These are phyloP conservation scores for Daldinia caldariorum DNA, from an alignment of 495 filamentous ascomycete genomes.

Conservation along the genomic window DNA sequence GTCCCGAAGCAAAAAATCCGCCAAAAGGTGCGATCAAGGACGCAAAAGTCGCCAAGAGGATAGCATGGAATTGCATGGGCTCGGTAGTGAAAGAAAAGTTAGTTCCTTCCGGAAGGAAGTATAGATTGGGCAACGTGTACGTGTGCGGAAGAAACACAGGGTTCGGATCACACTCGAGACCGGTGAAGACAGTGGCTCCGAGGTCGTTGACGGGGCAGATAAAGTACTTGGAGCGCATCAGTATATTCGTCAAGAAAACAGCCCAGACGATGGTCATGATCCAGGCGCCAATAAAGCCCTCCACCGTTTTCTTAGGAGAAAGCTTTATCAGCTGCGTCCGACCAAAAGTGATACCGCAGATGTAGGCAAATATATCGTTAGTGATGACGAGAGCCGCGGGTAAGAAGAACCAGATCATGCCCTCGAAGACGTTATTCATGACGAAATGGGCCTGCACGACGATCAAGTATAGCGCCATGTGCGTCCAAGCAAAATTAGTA, in stretches of 20 bases:
- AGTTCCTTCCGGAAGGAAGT: conserved; percentile 65
- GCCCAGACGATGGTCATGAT: conserved; percentile 91
- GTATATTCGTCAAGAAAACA: conserved; percentile 80
- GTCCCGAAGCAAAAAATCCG: conserved; percentile 96
- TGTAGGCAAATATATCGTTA: conserved; percentile 98
- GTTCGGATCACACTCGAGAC: conserved; percentile 92
- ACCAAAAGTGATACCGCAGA: conserved; percentile 97
- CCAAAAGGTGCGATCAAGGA: conserved; percentile 98
- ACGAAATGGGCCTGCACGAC: conserved; percentile 99
- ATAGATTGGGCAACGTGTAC: conserved; percentile 79
- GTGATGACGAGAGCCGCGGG: conserved; percentile 95
- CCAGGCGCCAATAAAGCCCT: conserved; percentile 98
- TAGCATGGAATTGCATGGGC: conserved; percentile 95
- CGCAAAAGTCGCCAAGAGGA: conserved; percentile 91
- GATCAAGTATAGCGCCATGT: conserved; percentile 98
- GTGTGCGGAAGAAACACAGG: conserved; percentile 85
- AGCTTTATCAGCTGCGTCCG: conserved; percentile 97
- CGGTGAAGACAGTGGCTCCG: conserved; percentile 88
- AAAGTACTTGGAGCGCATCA: conserved; percentile 96
- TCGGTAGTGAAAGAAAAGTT: conserved; percentile 69
- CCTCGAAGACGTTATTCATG: conserved; percentile 99
- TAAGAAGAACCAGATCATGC: conserved; percentile 99
- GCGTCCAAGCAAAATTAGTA: conserved; percentile 98
- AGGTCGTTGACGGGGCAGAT: conserved; percentile 98
- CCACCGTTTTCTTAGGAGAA: conserved; percentile 99